Evolutionary conservation across 1,139 yeast genomes (phyloP).

Genomic region (Kazachstania sp.): DNA sequence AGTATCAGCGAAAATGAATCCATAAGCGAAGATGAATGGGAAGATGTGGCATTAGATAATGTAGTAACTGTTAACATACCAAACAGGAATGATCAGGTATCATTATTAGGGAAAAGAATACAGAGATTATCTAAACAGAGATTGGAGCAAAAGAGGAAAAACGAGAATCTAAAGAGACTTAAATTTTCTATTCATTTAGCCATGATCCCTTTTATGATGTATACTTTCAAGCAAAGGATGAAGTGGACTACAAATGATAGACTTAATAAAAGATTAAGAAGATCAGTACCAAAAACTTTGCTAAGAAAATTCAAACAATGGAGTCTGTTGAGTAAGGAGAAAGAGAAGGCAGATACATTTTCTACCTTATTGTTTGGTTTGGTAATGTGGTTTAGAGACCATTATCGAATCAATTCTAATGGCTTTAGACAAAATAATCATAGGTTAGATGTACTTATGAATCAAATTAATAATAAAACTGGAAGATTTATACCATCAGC

Average conservation of each 20-base stretch:
- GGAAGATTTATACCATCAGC: conserved; percentile 1
- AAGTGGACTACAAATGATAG: conserved; percentile 15
- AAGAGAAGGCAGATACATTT: conserved; percentile 4
- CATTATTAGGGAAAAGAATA: background rate
- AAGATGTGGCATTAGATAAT: conserved; percentile 17
- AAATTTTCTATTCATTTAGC: conserved; percentile 16
- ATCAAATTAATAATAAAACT: background rate
- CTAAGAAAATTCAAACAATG: conserved; percentile 13
- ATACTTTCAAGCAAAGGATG: conserved; percentile 9
- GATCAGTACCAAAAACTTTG: conserved; percentile 21
- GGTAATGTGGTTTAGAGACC: conserved; percentile 20
- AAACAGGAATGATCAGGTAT: background rate
- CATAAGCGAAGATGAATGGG: conserved; percentile 19
- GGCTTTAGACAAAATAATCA: conserved; percentile 22
- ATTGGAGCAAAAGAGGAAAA: background rate
- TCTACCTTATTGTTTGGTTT: conserved; percentile 19
- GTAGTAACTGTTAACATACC: background rate
- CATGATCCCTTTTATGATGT: conserved; percentile 17
- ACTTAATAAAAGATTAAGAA: conserved; percentile 16
- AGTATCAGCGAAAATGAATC: conserved; percentile 3
- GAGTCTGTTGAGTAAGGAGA: background rate
- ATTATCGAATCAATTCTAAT: conserved; percentile 22
- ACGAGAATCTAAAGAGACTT: conserved; percentile 9
- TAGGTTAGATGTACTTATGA: conserved; percentile 12
- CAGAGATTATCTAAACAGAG: conserved; percentile 1